Evolutionary conservation across 202 grass and related monocot genomes (phyloP), one percentile per base, ranked within the genome.

Genomic region (Musa balbisiana): DNA sequence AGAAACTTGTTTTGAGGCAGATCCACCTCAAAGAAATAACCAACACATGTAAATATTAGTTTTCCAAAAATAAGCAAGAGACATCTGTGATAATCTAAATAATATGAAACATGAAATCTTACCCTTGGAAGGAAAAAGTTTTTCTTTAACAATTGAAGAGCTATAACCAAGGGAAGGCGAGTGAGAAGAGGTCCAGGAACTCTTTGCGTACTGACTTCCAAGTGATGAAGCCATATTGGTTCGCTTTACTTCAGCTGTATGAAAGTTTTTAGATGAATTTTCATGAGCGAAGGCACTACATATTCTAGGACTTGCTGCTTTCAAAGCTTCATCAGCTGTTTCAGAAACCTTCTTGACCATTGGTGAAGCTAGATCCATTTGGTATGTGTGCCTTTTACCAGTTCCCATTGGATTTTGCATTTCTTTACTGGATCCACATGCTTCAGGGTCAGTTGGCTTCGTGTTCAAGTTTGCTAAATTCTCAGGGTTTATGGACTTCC

Each of bases 1-100:
- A 25, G 75, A 77, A 77, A 77, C 33, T 64, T 77, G 75, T 49
- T 59, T 77, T 53, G 12, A 52, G 25, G 53, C 49, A 65, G 22
- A 9, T 62, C 62, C 75, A 65, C 49, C 19, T 23, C 11, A 52
- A 52, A 13, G 17, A 25, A 27, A 27, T 20, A 73, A 15, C 10
- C 23, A 54, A 26, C 14, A 26, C 14, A 16, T 55, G 20, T 14
- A 77, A 66, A 13, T 53, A 13, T 2, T 11, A 51, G 11, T 51
- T 65, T 10, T 52, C 49, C 60, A 65, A 14, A 51, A 23, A 64
- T 58, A 24, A 65, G 2, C 0, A 23, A 29, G 20, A 55, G 27
- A 58, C 2, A 10, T 12, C 43, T 62, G 9, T 16, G 11, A 11
- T 56, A 64, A 43, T 5, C 52, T 55, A 10, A n/a, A 50, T 23